Evolutionary conservation across 345 rosid species (phyloP).

Genomic region (Populus davidiana): DNA sequence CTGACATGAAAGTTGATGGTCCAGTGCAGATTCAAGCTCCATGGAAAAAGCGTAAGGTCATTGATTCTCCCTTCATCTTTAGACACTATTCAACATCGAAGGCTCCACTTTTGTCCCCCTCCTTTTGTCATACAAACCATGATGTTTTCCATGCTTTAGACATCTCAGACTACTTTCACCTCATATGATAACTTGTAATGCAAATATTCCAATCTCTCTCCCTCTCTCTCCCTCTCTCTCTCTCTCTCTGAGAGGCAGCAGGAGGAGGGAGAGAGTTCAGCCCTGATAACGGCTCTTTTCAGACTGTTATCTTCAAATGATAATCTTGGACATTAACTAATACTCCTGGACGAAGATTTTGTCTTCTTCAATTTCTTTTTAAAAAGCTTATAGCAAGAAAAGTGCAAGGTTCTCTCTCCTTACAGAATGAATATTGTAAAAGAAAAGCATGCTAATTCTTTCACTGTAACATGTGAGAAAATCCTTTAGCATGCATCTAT

Average conservation of each 20-base stretch:
- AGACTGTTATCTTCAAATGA: too few relatives aligned
- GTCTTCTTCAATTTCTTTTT: too few relatives aligned
- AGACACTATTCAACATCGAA: background rate
- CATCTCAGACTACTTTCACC: constrained; percentile 7
- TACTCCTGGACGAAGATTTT: too few relatives aligned
- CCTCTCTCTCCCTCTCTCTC: background rate
- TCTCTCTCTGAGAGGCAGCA: background rate
- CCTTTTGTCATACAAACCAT: background rate
- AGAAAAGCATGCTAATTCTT: too few relatives aligned
- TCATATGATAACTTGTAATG: background rate
- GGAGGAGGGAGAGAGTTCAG: background rate
- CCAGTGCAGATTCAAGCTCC: constrained; percentile 11
- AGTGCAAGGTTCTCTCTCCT: too few relatives aligned
- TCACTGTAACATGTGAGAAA: too few relatives aligned
- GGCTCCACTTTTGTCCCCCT: constrained; percentile 14
- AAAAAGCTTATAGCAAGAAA: too few relatives aligned
- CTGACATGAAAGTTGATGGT: background rate
- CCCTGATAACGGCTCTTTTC: too few relatives aligned
- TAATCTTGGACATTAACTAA: too few relatives aligned
- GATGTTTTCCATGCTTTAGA: background rate
- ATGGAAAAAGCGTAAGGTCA: background rate
- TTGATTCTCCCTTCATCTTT: constrained; percentile 7
- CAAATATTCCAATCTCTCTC: constrained; percentile 9
- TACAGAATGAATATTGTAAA: too few relatives aligned
- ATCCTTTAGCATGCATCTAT: too few relatives aligned